These are phyloP conservation scores for Aspergillus fischeri DNA, from an alignment of 2,329 filamentous ascomycete species.

Conservation along the genomic window DNA sequence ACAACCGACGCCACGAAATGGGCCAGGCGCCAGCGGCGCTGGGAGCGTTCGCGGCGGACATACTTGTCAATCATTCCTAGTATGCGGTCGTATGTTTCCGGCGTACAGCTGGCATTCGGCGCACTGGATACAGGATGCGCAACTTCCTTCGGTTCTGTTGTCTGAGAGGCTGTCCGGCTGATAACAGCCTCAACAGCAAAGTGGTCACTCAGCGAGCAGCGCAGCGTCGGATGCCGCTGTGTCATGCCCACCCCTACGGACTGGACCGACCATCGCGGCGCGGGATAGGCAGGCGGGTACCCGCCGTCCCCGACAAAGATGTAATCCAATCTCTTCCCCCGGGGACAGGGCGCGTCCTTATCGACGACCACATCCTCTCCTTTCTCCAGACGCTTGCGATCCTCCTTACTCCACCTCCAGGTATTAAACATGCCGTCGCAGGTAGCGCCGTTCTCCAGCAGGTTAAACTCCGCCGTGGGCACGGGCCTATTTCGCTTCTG, in stretches of 20 bases:
- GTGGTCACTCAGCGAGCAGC: slow-evolving; percentile 89
- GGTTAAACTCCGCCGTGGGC: slow-evolving; percentile 73
- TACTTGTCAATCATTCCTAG: slow-evolving; percentile 67
- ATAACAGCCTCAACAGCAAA: slow-evolving; percentile 86
- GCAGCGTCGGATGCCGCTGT: slow-evolving; percentile 71
- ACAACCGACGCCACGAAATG: slow-evolving; percentile 70
- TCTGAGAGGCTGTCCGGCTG: slow-evolving; percentile 33
- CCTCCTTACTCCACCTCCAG: slow-evolving; percentile 78
- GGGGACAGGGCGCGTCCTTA: slow-evolving; percentile 63
- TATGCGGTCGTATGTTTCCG: slow-evolving; percentile 65
- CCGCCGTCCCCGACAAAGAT: slow-evolving; percentile 70
- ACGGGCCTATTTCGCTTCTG: slow-evolving; percentile 61
- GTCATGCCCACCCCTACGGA: slow-evolving; percentile 73
- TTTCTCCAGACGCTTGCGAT: slow-evolving; percentile 64
- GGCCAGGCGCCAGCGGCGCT: slow-evolving; percentile 65
- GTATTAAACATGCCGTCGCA: slow-evolving; percentile 86
- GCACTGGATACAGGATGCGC: slow-evolving; percentile 8
- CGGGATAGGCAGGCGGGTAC: slow-evolving; percentile 26
- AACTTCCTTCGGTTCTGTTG: not conserved
- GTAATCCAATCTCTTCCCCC: slow-evolving; percentile 88
- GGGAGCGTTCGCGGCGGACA: slow-evolving; percentile 63
- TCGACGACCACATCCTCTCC: slow-evolving; percentile 63
- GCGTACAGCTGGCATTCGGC: slow-evolving; percentile 37
- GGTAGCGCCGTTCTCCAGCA: slow-evolving; percentile 76
- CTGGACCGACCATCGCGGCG: slow-evolving; percentile 63